Evolutionary conservation across 306 rosid species (phyloP), one percentile per base, ranked within the genome.

Genomic region (Astragalus glycyphyllos): DNA sequence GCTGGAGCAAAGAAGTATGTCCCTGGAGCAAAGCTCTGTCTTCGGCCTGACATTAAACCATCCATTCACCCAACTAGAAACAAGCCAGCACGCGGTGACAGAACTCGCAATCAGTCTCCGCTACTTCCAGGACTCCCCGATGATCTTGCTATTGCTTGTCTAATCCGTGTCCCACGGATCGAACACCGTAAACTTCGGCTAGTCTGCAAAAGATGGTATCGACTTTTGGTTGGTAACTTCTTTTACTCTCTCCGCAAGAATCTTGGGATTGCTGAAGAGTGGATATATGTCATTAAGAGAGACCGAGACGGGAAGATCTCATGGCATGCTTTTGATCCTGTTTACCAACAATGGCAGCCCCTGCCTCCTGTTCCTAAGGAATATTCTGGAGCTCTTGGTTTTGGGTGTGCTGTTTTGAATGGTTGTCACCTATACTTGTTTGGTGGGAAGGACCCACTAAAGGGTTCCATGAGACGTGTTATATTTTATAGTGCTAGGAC

Each of bases 271-370:
- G 78, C 95, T 7, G 97, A 90, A 80, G 97, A 90, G 76, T 90
- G 97, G 97, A 84, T 90, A 73, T 90, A 90, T 54, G 71, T 88
- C 68, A 77, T 90, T 12, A 90, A 90, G 84, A 84, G 97, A 83
- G 94, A 90, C 76, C 81, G 97, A 14, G 95, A 90, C 37, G 87
- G 97, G 49, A 90, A 90, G 76, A 86, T 88, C 58, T 88, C 97
- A 10, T 90, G 97, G 95, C 97, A 90, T 79, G 97, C 97, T 73
- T 90, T 90, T 70, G 97, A 90, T 72, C 95, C 97, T 37, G 65
- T 69, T 48, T 90, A 86, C 83, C 92, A 90, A 84, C 84, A 86
- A 7, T 90, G 97, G 95, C 97, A 90, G 77, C 88, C 97, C 78
- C 90, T 90, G 49, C 97, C 97, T 71, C 97, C 97, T 45, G 79